Evolutionary conservation across 2,329 filamentous ascomycete genomes (phyloP).

Genomic region (Fusarium floridanum): DNA sequence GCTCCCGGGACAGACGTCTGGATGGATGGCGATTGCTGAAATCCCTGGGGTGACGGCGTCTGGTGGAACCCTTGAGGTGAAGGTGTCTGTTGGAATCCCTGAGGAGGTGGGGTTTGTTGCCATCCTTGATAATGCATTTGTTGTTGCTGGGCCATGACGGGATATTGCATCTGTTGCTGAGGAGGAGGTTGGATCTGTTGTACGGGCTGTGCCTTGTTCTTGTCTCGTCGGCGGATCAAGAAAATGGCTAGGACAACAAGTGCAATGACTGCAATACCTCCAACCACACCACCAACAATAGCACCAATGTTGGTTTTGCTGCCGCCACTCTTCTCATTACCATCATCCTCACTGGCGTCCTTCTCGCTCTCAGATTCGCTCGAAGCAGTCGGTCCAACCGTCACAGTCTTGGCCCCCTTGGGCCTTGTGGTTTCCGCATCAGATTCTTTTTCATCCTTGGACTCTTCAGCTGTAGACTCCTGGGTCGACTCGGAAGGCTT

Average conservation of each 20-base stretch:
- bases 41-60: slow-evolving; percentile 5
- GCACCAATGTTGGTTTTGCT: slow-evolving; percentile 15
- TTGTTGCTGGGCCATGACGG: slow-evolving; percentile 14
- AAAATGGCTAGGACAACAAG: slow-evolving; percentile 16
- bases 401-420: neutral
- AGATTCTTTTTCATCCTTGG: neutral
- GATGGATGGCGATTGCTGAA: slow-evolving; percentile 17
- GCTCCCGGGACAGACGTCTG: neutral
- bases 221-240: slow-evolving; percentile 32
- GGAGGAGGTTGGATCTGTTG: slow-evolving; percentile 9
- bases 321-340: neutral
- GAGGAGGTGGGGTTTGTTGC: slow-evolving; percentile 8
- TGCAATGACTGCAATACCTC: slow-evolving; percentile 24
- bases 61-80: neutral
- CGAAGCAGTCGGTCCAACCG: neutral
- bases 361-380: slow-evolving; percentile 1
- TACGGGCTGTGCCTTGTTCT: slow-evolving; percentile 2
- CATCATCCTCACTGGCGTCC: neutral
- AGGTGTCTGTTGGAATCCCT: slow-evolving; percentile 12
- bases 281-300: slow-evolving; percentile 33
- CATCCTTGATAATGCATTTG: slow-evolving; percentile 27
- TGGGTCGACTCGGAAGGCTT: slow-evolving; percentile 6
- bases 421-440: neutral
- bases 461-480: neutral
- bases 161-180: slow-evolving; percentile 21